Conservation (phyloP, 495 filamentous ascomycete genomes). For the Podospora fimiseda region DNA sequence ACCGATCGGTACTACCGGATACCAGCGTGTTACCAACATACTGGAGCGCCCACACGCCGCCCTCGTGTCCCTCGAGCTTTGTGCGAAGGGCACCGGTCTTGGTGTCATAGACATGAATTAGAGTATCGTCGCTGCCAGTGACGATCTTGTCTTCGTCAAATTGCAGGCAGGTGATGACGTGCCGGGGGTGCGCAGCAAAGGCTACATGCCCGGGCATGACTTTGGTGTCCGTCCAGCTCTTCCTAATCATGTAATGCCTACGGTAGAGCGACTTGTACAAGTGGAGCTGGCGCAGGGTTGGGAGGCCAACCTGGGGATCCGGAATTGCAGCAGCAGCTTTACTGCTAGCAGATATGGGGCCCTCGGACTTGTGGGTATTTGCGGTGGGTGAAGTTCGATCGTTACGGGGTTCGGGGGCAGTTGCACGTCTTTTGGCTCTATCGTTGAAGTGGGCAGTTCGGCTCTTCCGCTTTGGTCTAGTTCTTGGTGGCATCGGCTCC, state of each 20-base stretch:
- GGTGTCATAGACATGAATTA: conserved; percentile 98
- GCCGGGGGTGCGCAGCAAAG: conserved; percentile 88
- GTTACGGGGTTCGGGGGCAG: conserved; percentile 33
- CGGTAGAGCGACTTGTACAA: conserved; percentile 96
- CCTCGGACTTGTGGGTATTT: conserved; percentile 54
- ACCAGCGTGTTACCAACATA: conserved; percentile 93
- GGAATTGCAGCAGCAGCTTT: conserved; percentile 75
- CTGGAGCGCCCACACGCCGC: conserved; percentile 95
- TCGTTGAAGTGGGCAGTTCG: conserved; percentile 34
- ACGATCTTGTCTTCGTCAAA: conserved; percentile 98
- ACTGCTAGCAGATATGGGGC: conserved; percentile 78
- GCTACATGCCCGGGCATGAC: conserved; percentile 90
- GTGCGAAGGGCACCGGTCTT: conserved; percentile 81
- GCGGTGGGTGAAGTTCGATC: conserved; percentile 29
- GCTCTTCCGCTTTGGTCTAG: conserved; percentile 39
- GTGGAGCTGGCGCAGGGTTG: conserved; percentile 73
- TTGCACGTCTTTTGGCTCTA: conserved; percentile 48
- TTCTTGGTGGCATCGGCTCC: conserved; percentile 17
- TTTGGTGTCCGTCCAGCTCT: conserved; percentile 81
- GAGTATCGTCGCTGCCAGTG: conserved; percentile 94
- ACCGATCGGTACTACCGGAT: conserved; percentile 92
- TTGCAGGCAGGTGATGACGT: conserved; percentile 96
- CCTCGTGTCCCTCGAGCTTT: conserved; percentile 86
- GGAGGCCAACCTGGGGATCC: conserved; percentile 71
- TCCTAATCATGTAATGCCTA: conserved; percentile 79